Conservation (phyloP, 257 asterid species). For the Thymus quinquecostatus region DNA sequence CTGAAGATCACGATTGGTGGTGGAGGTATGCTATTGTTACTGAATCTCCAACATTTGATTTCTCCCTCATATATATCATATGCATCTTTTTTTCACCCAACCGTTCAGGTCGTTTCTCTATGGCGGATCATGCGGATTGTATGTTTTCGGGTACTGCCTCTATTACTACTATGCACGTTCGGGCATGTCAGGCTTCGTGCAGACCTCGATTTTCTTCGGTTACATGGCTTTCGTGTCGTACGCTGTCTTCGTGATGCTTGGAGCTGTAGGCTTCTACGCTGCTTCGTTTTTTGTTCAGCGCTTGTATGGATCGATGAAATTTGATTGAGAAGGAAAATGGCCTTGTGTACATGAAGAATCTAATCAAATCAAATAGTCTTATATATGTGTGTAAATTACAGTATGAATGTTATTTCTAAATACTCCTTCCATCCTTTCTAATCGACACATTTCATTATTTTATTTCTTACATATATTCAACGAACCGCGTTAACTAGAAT, state of each 20-base stretch:
- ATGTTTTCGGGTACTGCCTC: slow-evolving; percentile 75
- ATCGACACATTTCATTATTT: too few relatives aligned
- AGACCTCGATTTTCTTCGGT: slow-evolving; percentile 84
- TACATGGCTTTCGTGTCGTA: slow-evolving; percentile 83
- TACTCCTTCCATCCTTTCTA: too few relatives aligned
- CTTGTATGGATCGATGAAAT: slow-evolving; percentile 71
- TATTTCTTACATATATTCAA: too few relatives aligned
- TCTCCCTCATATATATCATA: not conserved
- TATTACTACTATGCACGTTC: slow-evolving; percentile 80
- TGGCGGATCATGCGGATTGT: slow-evolving; percentile 90
- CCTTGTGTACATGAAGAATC: too few relatives aligned
- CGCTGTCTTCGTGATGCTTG: slow-evolving; percentile 88
- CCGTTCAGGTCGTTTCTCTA: slow-evolving; percentile 70
- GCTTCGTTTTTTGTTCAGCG: slow-evolving; percentile 77
- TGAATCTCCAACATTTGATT: not conserved
- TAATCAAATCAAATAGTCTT: too few relatives aligned
- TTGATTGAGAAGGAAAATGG: slow-evolving; percentile 40
- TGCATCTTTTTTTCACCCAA: slow-evolving; percentile 7
- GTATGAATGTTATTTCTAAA: too few relatives aligned
- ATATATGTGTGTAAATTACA: too few relatives aligned
- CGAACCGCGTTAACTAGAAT: too few relatives aligned
- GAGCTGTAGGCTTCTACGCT: slow-evolving; percentile 85
- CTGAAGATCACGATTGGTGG: slow-evolving; percentile 96
- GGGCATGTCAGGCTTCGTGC: slow-evolving; percentile 93
- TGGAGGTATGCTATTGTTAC: slow-evolving; percentile 63